Percentiles rank a stretch among this genome's conserved stretches.
Evolutionary conservation across 2,329 filamentous ascomycete genomes (phyloP).

Genomic region (Didymella glomerata): DNA sequence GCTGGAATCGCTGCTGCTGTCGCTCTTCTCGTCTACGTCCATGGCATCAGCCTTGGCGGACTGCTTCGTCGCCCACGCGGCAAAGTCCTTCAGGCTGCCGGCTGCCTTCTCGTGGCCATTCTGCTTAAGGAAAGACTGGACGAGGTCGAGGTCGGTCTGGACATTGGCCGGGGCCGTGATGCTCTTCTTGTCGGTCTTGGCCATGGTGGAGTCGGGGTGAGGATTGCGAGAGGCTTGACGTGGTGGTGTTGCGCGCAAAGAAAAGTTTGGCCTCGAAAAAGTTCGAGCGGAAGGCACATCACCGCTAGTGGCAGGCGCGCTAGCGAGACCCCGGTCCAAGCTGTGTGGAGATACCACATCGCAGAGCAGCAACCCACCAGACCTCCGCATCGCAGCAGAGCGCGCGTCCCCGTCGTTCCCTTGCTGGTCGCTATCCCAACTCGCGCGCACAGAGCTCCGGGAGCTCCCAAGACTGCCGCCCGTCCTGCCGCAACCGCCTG

Average conservation of each 20-base stretch:
- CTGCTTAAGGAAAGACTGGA: conserved; percentile 46
- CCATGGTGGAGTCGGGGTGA: conserved; percentile 31
- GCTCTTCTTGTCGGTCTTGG: conserved; percentile 35
- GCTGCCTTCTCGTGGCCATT: conserved; percentile 47
- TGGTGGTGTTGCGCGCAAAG: conserved; percentile 14
- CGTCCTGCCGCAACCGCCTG: neutral
- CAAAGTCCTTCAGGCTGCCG: conserved; percentile 35
- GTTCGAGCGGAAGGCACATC: conserved; percentile 18
- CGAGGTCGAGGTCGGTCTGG: conserved; percentile 39
- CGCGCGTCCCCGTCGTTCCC: conserved; percentile 2
- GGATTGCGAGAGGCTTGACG: neutral
- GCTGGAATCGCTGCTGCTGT: conserved; percentile 33
- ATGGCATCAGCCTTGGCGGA: conserved; percentile 34
- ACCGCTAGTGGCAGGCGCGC: conserved; percentile 13
- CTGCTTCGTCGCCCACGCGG: conserved; percentile 42
- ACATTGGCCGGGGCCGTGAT: conserved; percentile 19
- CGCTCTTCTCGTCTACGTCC: conserved; percentile 42
- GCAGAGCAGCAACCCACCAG: conserved; percentile 20
- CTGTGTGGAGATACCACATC: conserved; percentile 23
- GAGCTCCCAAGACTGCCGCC: neutral
- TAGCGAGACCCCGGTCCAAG: conserved; percentile 19
- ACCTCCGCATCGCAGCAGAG: conserved; percentile 29
- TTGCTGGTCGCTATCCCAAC: neutral
- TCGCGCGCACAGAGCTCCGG: conserved; percentile 2
- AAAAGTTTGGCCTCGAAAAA: conserved; percentile 35